Evolutionary conservation across 257 asterid genomes (phyloP), one percentile per base, ranked within the genome.

Genomic region (Salvia miltiorrhiza): DNA sequence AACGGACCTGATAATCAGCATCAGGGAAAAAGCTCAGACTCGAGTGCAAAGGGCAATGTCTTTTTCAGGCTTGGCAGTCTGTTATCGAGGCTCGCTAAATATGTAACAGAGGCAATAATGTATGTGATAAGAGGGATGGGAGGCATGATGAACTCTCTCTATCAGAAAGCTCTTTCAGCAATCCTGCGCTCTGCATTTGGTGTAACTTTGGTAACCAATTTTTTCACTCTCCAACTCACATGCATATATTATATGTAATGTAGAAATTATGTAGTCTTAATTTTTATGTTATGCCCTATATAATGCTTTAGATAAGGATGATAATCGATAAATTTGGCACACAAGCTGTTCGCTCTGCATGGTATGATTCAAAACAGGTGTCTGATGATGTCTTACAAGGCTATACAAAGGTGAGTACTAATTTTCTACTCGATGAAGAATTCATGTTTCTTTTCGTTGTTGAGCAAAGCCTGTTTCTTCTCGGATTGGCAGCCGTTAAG

Each of bases 301-400:
- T 56, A 11, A 2, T 81, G 40, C 77, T 76, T 73, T 88, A 93
- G 99, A 73, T 90, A 73, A 84, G 97, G 81, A 84, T 83, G 84
- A 37, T 86, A 53, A 90, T 89, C 19, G 66, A 76, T 61, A 90
- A 83, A 78, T 90, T 93, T 44, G 99, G 99, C 55, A 50, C 76
- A 78, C 48, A 80, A 60, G 96, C 87, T 8, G 73, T 93, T 71
- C 88, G 87, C 41, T 54, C 76, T 76, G 81, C 99, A 17, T 90
- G 99, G 99, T 91, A 86, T 65, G 95, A 90, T 75, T 65, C 96
- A 23, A 86, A 76, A 19, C 90, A 88, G 83, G 90, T 90, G 41
- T 85, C 90, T 12, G 99, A 93, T 73, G 87, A 83, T 70, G 81
- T 87, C 76, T 20, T 89, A 67, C 90, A 82, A 79, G 96, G 99